Conservation (phyloP, 1,139 yeast genomes). For the Sugiyamaella paludigena region DNA sequence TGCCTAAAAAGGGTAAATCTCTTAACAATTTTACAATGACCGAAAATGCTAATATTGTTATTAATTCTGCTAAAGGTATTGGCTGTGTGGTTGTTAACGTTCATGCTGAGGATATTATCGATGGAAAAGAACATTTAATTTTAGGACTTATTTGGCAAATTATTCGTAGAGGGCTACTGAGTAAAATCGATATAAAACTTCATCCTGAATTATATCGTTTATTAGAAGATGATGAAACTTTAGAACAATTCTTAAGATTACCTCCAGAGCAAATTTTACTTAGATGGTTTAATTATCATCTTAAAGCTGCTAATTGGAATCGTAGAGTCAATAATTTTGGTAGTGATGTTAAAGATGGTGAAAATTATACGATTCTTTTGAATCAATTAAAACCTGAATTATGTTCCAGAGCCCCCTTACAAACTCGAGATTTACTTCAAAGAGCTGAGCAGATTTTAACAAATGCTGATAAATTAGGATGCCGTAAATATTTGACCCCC, state of each 20-base stretch:
- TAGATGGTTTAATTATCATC: conserved; percentile 96
- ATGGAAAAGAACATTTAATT: conserved; percentile 93
- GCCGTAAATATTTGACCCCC: conserved; percentile 94
- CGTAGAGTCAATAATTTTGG: conserved; percentile 85
- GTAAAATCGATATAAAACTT: conserved; percentile 90
- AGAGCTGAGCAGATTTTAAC: conserved; percentile 85
- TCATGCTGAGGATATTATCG: conserved; percentile 94
- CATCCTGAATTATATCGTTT: conserved; percentile 96
- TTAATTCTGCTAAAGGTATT: conserved; percentile 97
- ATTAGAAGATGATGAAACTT: conserved; percentile 92
- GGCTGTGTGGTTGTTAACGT: conserved; percentile 98
- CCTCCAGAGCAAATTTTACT: conserved; percentile 97
- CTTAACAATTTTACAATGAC: conserved; percentile 93
- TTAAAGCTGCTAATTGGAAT: conserved; percentile 88
- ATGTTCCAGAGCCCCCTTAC: conserved; percentile 80
- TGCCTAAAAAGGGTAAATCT: conserved; percentile 77
- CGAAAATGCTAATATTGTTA: conserved; percentile 95
- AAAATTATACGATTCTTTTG: conserved; percentile 84
- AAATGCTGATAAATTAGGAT: conserved; percentile 87
- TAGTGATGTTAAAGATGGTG: conserved; percentile 89
- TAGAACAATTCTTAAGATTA: conserved; percentile 90
- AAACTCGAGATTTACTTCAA: conserved; percentile 62
- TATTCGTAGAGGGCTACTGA: conserved; percentile 88
- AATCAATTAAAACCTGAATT: conserved; percentile 82
- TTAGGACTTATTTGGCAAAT: conserved; percentile 98